Evolutionary conservation across 78 protist species (phyloP), one percentile per base, ranked within the genome.

Genomic region (Monosiga brevicollis): DNA sequence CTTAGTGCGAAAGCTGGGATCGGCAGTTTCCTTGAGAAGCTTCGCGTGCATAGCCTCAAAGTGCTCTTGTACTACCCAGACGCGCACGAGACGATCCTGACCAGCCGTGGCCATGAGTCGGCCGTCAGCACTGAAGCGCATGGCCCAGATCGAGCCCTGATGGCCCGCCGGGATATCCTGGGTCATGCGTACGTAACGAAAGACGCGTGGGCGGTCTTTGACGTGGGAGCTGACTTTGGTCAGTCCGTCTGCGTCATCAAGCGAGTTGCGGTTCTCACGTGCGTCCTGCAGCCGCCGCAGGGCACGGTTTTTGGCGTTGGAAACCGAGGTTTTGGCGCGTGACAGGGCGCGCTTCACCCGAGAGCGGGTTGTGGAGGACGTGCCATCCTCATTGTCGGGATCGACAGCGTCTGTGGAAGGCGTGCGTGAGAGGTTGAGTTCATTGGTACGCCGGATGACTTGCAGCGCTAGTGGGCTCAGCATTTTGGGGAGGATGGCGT

Each of bases 71-170:
- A 25, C 79, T 1, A 29, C 62, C 90, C 90, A 88, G 36, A 88
- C 82, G 24, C 84, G 72, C 54, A 88, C 83, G 38, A 83, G 35
- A 9, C 77, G 9, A 73, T 87, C 91, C 49, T 84, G 80, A 3
- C 91, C 91, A 0, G 84, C 91, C 2, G 91, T 87, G 0, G 91
- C 91, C 40, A 88, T 73, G 22, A 76, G 32, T 3, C 54, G 38
- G 35, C 87, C 91, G 80, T 38, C 11, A 41, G 1, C 34, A 36
- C 42, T 42, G 43, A 88, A 88, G 79, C 84, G 78, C 80, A 84
- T 74, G 43, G 84, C 62, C 91, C 91, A 88, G 15, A 84, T 54
- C 29, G 87, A 26, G 37, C 88, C 91, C 2, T 22, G 37, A 23
- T 81, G 84, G n/a, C 3, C 40, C 26, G 71, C 81, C 35, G n/a